Base-by-base conservation (phyloP, 2,329 filamentous ascomycete species). In the Aureobasidium melanogenum region DNA sequence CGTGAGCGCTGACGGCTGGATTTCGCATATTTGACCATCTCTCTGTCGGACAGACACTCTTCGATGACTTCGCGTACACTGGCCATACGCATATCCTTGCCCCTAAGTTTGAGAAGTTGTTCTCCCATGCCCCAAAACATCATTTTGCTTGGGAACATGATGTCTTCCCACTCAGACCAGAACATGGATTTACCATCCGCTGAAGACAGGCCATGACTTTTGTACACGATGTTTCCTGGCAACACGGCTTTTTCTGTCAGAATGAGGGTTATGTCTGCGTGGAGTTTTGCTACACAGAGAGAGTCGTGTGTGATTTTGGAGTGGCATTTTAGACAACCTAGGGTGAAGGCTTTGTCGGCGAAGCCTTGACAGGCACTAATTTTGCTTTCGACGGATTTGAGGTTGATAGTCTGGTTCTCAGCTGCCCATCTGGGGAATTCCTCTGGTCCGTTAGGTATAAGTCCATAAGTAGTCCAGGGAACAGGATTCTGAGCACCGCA, bases 251-350 rank as follows among this genome's bases (percentile, higher is more conserved):
- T 66, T 3, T 77, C 66, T 3, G 71, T 63, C 3, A 83, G 66
- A 0, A 89, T 75, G 0, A 68, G 67, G 26, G 77, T 69, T 6
- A 81, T 71, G 66, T 91, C 87, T 15, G 70, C 72, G 51, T 77
- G 74, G 66, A 91, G 89, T 65, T 85, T 88, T 46, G 72, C 76
- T 1, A 85, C 79, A n/a, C 81, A 79, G 1, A 91, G 77, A 2
- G 77, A 73, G 50, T 87, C 80, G 65, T 85, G 84, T 7, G 77
- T 79, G 64, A 88, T 76, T 1, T 64, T 64, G 1, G 73, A 71
- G 0, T 67, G 64, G 68, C 88, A 92, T 1, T 61, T 64, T 0
- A 68, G 61, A 69, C 88, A 92, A 0, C 38, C 44, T 19, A 72
- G 66, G 0, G 65, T 63, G 41, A 91, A 83, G 1, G 79, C 72